phyloP scores from a whole-genome alignment of 2,329 filamentous ascomycete genomes.

The Colletotrichum gloeosporioides region DNA sequence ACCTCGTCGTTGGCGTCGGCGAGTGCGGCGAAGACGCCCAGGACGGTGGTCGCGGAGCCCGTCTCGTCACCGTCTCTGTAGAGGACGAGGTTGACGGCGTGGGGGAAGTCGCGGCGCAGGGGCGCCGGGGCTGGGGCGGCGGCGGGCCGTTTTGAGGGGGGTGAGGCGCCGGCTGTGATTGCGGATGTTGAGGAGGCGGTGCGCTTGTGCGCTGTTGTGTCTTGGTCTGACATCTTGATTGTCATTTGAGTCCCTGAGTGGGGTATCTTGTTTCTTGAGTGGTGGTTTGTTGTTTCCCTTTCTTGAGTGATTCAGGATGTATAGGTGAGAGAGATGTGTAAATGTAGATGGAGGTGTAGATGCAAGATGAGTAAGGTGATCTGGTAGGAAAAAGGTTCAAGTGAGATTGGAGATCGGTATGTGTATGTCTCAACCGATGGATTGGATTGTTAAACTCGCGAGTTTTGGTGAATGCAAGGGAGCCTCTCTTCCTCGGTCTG shows the following conservation, averaged over 20 bases:
- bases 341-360: not conserved
- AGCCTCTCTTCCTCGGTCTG: not conserved
- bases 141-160: conserved; percentile 40
- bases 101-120: conserved; percentile 14
- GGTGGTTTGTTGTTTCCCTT: not conserved
- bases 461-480: not conserved
- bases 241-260: not conserved
- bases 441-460: not conserved
- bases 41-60: conserved; percentile 26
- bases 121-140: conserved; percentile 28
- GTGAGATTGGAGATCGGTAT: not conserved
- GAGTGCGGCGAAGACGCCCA: conserved; percentile 36
- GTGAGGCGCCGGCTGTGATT: not conserved
- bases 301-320: not conserved
- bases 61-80: conserved; percentile 30
- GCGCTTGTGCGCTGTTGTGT: conserved; percentile 15
- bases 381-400: not conserved
- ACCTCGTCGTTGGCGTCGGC: conserved; percentile 41
- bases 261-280: not conserved
- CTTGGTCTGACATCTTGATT: conserved; percentile 10
- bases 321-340: not conserved
- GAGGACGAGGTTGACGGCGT: conserved; percentile 36
- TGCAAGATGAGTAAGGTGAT: not conserved
- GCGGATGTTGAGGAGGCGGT: conserved; percentile 15
- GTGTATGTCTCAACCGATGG: not conserved